Base-by-base conservation (phyloP, 495 filamentous ascomycete species). In the Trichoderma reesei region DNA sequence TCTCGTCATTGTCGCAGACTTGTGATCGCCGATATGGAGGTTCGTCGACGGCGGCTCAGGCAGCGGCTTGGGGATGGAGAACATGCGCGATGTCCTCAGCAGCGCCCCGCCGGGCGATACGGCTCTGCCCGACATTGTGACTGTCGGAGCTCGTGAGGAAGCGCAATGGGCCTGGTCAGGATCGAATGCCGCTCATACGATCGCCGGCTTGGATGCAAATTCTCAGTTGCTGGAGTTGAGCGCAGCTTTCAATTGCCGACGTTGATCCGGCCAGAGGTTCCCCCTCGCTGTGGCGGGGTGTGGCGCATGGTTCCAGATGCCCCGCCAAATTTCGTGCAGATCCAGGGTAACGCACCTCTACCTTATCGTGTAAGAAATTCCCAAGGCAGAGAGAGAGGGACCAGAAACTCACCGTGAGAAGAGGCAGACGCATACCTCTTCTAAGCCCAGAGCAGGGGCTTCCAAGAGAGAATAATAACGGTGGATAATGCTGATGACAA, bases 41-140 rank as follows among this genome's bases (percentile, higher is more conserved):
- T 73, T 78, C 34, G 68, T 69, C 62, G 74, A 79, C 1, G 70
- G 62, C 37, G 80, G 76, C 26, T 72, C 64, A 16, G 80, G 78
- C 63, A 86, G 74, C n/a, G 81, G 73, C 37, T 71, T 68, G 34
- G 85, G 83, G 66, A 87, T 74, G 13, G 83, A 74, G 64, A 86
- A 83, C 67, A 87, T 74, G 41, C 85, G 81, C 59, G 85, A 87
- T 5, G 79, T 70, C 66, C 85, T 80, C 67, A 87, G 77, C 63
- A 87, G 82, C 66, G 78, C 78, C 54, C 80, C 85, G 64, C 81
- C 85, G 16, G 85, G 85, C 31, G 87, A 88, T 67, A 82, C 69
- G 66, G 75, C 72, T 71, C 67, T 60, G 48, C 66, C 68, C 61
- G 69, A 66, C 72, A 73, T 74, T 18, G 59, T 33, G 61, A 54